These are phyloP conservation scores for Penicillium sclerotiorum DNA, from an alignment of 2,329 filamentous ascomycete species.

Conservation along the genomic window DNA sequence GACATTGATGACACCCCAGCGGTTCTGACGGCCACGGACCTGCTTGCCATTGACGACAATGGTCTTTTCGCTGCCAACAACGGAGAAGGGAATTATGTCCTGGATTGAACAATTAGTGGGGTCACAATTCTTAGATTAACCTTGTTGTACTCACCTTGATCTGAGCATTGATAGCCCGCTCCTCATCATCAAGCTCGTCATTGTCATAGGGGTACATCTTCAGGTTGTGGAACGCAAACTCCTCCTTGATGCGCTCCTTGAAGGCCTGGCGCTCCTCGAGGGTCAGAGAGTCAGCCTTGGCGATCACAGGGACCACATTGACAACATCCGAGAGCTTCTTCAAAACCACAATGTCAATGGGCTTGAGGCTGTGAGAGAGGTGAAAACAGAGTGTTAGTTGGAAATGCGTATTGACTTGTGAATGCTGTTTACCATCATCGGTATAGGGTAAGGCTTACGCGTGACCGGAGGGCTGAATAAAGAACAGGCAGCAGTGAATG, in stretches of 20 bases:
- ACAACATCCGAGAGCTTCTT: slow-evolving; percentile 99
- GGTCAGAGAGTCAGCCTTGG: slow-evolving; percentile 95
- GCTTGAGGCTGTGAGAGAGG: slow-evolving; percentile 67
- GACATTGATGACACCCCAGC: slow-evolving; percentile 99
- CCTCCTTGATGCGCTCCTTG: slow-evolving; percentile 99
- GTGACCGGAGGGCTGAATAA: slow-evolving; percentile 98
- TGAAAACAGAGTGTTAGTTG: not conserved
- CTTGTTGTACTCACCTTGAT: slow-evolving; percentile 97
- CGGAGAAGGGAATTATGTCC: slow-evolving; percentile 94
- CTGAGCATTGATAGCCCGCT: slow-evolving; percentile 86
- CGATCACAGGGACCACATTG: slow-evolving; percentile 98
- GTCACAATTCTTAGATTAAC: too few species aligned
- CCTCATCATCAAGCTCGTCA: slow-evolving; percentile 97
- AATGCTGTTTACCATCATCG: not conserved
- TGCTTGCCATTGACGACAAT: slow-evolving; percentile 98
- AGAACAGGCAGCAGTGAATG: slow-evolving; percentile 99
- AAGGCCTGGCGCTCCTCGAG: slow-evolving; percentile 93
- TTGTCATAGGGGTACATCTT: slow-evolving; percentile 99
- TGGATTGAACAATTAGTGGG: too few species aligned
- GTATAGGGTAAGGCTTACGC: slow-evolving; percentile 52
- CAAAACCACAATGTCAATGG: slow-evolving; percentile 97
- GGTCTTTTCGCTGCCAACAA: slow-evolving; percentile 96
- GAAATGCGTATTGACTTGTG: too few species aligned
- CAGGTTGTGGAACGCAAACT: slow-evolving; percentile 99
- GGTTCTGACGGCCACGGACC: slow-evolving; percentile 96